Percentiles rank a stretch among this genome's conserved stretches.
phyloP scores from a whole-genome alignment of 352 stramenopile genomes.

The Blastocystis sp. region DNA sequence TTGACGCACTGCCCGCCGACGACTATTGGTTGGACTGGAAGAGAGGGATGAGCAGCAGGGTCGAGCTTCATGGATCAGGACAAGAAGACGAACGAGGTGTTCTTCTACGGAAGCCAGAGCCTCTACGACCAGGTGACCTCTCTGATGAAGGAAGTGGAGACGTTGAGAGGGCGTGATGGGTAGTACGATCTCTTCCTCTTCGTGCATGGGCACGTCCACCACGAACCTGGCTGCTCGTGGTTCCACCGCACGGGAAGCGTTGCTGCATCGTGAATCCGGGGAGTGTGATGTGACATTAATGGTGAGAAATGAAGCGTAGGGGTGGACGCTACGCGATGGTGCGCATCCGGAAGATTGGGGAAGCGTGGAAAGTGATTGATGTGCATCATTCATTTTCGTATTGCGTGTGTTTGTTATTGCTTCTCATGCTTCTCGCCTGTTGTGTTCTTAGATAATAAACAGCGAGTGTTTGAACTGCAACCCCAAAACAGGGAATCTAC shows the following conservation, averaged over 20 bases:
- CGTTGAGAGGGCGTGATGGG: neutral
- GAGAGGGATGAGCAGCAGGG: neutral
- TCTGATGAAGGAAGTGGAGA: constrained; percentile 17
- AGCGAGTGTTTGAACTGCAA: too few relatives aligned
- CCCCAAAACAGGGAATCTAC: too few relatives aligned
- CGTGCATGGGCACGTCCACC: constrained; percentile 42
- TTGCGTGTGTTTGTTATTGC: neutral
- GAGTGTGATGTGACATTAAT: neutral
- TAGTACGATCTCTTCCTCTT: constrained; percentile 62
- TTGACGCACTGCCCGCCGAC: constrained; percentile 38
- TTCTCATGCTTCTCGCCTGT: neutral
- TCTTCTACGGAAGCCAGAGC: constrained; percentile 5
- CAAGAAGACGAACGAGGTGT: neutral
- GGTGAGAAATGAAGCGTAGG: constrained; percentile 1
- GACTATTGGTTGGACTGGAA: neutral
- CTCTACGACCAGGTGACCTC: constrained; percentile 20
- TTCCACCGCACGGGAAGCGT: neutral
- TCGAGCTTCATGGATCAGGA: constrained; percentile 2
- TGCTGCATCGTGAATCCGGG: constrained; percentile 63
- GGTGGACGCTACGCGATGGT: neutral
- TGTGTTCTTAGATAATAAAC: neutral
- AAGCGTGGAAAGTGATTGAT: neutral
- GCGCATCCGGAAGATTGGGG: neutral
- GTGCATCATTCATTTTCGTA: neutral
- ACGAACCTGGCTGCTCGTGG: constrained; percentile 15